A percentile compares a stretch with the other conserved stretches of the same genome.
phyloP scores from a whole-genome alignment of 257 asterid genomes.

The Solanum dulcamara region DNA sequence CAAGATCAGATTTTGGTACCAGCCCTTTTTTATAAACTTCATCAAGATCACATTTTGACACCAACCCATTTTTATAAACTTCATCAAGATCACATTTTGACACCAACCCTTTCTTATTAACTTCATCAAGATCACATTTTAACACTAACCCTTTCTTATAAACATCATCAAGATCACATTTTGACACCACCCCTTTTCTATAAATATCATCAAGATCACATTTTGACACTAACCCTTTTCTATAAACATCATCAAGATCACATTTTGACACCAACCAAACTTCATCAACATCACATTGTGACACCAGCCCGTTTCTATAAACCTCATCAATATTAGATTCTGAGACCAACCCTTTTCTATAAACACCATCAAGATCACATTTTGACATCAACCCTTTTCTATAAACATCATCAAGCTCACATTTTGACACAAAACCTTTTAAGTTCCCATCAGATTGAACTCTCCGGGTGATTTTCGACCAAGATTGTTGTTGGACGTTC shows the following conservation, averaged over 20 bases:
- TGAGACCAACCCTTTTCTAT: neutral
- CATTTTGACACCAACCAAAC: neutral
- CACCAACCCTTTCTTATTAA: neutral
- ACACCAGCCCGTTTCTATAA: neutral
- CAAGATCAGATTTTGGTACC: neutral
- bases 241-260: too few relatives aligned
- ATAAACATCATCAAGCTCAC: conserved; percentile 4
- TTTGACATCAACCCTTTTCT: neutral
- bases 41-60: neutral
- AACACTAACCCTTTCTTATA: neutral
- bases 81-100: neutral
- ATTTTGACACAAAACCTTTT: conserved; percentile 3
- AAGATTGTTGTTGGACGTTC: neutral
- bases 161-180: neutral
- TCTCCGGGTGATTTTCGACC: neutral
- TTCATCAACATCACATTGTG: neutral
- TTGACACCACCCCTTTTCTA: neutral
- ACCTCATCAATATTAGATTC: neutral
- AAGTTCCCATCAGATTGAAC: conserved; percentile 16
- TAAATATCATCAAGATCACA: neutral
- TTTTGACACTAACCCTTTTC: neutral
- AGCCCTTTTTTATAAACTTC: neutral
- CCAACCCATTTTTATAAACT: neutral
- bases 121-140: neutral
- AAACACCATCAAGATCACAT: neutral